Evolutionary conservation across 257 asterid genomes (phyloP), one percentile per base, ranked within the genome.

Genomic region (Solanum pennellii): DNA sequence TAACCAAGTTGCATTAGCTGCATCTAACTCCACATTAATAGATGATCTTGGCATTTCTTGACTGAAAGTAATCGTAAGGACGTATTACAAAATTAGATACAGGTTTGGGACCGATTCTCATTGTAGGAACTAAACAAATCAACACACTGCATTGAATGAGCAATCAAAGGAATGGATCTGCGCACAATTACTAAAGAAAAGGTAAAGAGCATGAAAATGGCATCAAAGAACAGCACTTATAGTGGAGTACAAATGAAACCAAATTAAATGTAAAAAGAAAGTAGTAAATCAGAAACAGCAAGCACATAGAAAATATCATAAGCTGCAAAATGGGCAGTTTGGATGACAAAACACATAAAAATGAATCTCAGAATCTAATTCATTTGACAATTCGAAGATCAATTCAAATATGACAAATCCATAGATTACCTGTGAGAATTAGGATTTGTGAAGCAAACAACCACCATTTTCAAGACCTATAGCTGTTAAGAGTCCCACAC

Each of bases 1-100:
- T 88, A 97, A 90, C 99, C 99, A 97, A 11, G 98, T 92, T 37
- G 98, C 98, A 90, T 92, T 93, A 89, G 98, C 94, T 42, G 97
- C 98, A 92, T 97, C 99, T 76, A 95, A 96, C 95, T 97, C 99
- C 87, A 92, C 93, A 89, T 89, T 89, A 91, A 97, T 94, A 89
- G 93, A 93, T 88, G 98, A 92, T 88, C 97, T 93, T 86, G 93
- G 93, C 93, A 94, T 93, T 88, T 97, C 99, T 89, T 90, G 98
- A 92, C 98, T 95, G 96, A 79, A 91, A 69, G 59, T 59, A 87
- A 88, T 18, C 56, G 76, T 3, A 86, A 86, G 71, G 56, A 80
- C 29, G 18, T 47, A 47, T 80, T 49, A 80, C 85, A 80, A 45
- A 80, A 27, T 79, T 79, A 79, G 77, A 87, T 47, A 65, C 56